Conservation (phyloP, 805 yeast species). For the Hanseniaspora hatyaiensis region DNA sequence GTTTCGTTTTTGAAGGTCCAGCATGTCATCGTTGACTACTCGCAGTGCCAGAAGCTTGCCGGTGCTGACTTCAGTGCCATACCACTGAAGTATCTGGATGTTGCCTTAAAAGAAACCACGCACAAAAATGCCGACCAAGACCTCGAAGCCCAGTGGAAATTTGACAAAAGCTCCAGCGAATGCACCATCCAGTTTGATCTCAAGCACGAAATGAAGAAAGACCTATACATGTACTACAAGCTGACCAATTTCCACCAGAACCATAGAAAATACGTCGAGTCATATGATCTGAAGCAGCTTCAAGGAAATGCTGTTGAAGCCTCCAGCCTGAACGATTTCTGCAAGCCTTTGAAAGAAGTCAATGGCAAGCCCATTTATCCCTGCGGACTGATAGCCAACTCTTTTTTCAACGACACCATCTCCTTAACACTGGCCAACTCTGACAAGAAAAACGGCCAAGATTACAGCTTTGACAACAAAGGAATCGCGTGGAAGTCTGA, state of each 20-base stretch:
- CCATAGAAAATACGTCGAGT: slow-evolving; percentile 84
- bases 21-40: slow-evolving; percentile 61
- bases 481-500: slow-evolving; percentile 69
- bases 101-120: slow-evolving; percentile 42
- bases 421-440: slow-evolving; percentile 35
- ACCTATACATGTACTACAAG: slow-evolving; percentile 69
- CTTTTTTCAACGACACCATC: slow-evolving; percentile 68
- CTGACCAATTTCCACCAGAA: slow-evolving; percentile 87
- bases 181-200: slow-evolving; percentile 65
- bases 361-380: slow-evolving; percentile 47
- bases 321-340: slow-evolving; percentile 37
- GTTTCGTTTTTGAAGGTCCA: slow-evolving; percentile 72
- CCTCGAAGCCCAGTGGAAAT: slow-evolving; percentile 52
- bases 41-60: slow-evolving; percentile 51
- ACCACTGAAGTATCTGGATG: slow-evolving; percentile 46
- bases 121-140: slow-evolving; percentile 21
- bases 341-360: slow-evolving; percentile 29
- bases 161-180: slow-evolving; percentile 33
- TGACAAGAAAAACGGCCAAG: slow-evolving; percentile 21
- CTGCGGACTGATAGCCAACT: slow-evolving; percentile 74
- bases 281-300: slow-evolving; percentile 69
- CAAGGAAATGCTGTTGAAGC: slow-evolving; percentile 58
- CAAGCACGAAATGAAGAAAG: slow-evolving; percentile 58
- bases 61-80: slow-evolving; percentile 36
- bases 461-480: slow-evolving; percentile 36